Percentiles rank a stretch among this genome's conserved stretches.
phyloP scores from a whole-genome alignment of 2,329 filamentous ascomycete genomes.

The Pseudogymnoascus sp. region DNA sequence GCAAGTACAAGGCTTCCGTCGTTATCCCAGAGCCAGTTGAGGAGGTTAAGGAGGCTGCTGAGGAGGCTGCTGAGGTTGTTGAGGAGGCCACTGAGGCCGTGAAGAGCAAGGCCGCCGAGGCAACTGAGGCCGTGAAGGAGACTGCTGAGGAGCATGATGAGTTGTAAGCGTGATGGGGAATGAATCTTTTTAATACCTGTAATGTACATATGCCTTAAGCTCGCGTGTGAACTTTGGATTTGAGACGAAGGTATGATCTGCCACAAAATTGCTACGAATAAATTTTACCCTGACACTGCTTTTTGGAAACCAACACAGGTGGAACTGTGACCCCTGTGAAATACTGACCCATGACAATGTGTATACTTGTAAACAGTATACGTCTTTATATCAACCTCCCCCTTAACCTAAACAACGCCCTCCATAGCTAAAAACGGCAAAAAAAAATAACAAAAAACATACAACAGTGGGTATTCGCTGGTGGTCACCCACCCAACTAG shows the following conservation, averaged over 20 bases:
- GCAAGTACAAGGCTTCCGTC: constrained; percentile 74
- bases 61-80: constrained; percentile 35
- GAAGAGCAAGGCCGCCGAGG: constrained; percentile 38
- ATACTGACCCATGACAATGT: background rate
- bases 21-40: constrained; percentile 47
- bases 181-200: constrained; percentile 8
- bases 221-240: constrained; percentile 1
- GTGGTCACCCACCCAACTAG: too few relatives aligned
- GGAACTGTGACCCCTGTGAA: background rate
- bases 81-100: constrained; percentile 41
- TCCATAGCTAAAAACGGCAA: too few relatives aligned
- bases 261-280: background rate
- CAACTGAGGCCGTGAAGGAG: constrained; percentile 33
- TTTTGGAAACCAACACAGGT: background rate
- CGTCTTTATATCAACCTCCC: too few relatives aligned
- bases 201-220: background rate
- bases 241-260: background rate
- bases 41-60: constrained; percentile 38
- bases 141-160: constrained; percentile 55
- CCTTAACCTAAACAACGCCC: too few relatives aligned
- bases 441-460: too few relatives aligned
- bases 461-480: too few relatives aligned
- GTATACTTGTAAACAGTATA: background rate
- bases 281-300: background rate
- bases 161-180: constrained; percentile 48